phyloP scores from a whole-genome alignment of 768 basidiomycete genomes.

The Lactarius sanguifluus region DNA sequence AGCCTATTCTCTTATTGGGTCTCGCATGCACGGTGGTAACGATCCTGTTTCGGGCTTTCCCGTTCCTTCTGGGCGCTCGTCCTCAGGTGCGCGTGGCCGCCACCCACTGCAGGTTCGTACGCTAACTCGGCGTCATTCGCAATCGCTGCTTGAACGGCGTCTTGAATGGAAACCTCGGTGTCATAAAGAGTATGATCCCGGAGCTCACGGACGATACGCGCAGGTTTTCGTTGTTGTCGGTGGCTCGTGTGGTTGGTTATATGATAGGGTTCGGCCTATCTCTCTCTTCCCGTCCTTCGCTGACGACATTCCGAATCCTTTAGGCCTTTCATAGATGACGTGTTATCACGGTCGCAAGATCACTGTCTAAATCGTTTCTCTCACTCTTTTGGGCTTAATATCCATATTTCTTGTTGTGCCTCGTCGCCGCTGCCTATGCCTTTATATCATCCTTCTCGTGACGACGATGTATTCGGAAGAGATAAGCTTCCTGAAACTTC shows the following conservation, averaged over 20 bases:
- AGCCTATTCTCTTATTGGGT: conserved; percentile 44
- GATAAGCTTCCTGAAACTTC: not conserved
- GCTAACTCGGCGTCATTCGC: not conserved
- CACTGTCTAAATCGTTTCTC: conserved; percentile 29
- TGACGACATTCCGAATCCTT: not conserved
- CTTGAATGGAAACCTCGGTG: conserved; percentile 39
- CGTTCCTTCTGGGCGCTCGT: conserved; percentile 38
- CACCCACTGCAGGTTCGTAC: not conserved
- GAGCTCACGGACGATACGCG: conserved; percentile 60
- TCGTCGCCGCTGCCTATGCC: conserved; percentile 15
- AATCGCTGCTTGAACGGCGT: conserved; percentile 22
- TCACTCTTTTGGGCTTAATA: conserved; percentile 30
- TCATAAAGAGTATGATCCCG: conserved; percentile 71
- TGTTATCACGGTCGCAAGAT: conserved; percentile 33
- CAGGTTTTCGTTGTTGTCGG: conserved; percentile 40
- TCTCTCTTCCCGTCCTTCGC: not conserved
- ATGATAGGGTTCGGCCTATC: conserved; percentile 19
- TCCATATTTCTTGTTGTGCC: conserved; percentile 34
- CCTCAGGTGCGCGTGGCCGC: conserved; percentile 26
- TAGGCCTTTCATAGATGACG: conserved; percentile 32
- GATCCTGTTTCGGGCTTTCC: conserved; percentile 40
- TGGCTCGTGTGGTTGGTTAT: conserved; percentile 28
- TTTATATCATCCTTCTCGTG: conserved; percentile 17
- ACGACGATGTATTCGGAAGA: conserved; percentile 21
- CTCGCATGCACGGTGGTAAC: conserved; percentile 37